Evolutionary conservation across 306 rosid species (phyloP).

Genomic region (Vigna mungo): DNA sequence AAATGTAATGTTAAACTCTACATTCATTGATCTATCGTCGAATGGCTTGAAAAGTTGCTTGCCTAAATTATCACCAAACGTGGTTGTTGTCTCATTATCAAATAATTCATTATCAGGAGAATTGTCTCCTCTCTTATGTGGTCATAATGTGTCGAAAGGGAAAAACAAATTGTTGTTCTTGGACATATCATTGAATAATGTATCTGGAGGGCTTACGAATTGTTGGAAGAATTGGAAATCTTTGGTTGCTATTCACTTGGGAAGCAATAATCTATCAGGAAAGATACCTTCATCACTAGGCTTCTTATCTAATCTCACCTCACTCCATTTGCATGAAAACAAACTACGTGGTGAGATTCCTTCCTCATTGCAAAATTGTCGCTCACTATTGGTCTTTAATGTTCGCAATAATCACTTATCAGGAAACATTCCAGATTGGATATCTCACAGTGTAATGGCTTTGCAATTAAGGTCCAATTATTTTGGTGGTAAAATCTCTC

Average conservation of each 20-base stretch:
- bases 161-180: neutral
- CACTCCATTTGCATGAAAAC: neutral
- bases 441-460: too few species aligned
- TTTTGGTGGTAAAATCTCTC: too few species aligned
- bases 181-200: neutral
- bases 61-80: slow-evolving; percentile 14
- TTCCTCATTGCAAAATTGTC: too few species aligned
- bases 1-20: too few species aligned
- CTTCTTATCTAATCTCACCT: neutral
- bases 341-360: too few species aligned
- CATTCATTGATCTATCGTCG: neutral
- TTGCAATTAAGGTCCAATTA: too few species aligned
- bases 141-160: neutral
- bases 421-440: too few species aligned
- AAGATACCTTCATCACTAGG: neutral
- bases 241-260: neutral
- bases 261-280: neutral
- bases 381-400: too few species aligned
- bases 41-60: neutral
- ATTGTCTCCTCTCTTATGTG: slow-evolving; percentile 18
- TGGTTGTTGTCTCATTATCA: neutral
- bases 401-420: too few species aligned
- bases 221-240: neutral
- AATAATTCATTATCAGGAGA: slow-evolving; percentile 10
- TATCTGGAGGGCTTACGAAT: neutral